Percentiles rank a stretch among this genome's conserved stretches.
phyloP scores from a whole-genome alignment of 768 basidiomycete species.

The Serpula lacrymans region DNA sequence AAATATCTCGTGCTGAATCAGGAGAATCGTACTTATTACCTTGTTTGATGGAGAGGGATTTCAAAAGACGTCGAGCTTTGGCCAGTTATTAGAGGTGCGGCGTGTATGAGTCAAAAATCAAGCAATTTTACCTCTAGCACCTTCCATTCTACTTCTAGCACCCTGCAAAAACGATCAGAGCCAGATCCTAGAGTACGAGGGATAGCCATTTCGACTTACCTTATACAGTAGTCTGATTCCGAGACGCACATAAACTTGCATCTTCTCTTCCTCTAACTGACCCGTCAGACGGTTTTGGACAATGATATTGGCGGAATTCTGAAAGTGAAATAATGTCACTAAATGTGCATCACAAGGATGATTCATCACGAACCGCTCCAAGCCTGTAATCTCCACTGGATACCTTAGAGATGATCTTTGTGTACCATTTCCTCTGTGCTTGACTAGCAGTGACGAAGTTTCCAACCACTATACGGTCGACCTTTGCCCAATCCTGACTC shows the following conservation, averaged over 20 bases:
- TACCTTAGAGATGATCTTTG: slow-evolving; percentile 83
- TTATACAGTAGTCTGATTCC: slow-evolving; percentile 93
- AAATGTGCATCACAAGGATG: not conserved
- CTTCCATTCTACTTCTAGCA: slow-evolving; percentile 85
- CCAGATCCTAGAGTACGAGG: slow-evolving; percentile 3
- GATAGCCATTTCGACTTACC: slow-evolving; percentile 33
- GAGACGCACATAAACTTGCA: slow-evolving; percentile 90
- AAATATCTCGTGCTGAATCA: slow-evolving; percentile 81
- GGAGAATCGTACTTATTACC: slow-evolving; percentile 90
- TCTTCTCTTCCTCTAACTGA: slow-evolving; percentile 95
- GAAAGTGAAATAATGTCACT: slow-evolving; percentile 5
- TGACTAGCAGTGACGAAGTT: slow-evolving; percentile 94
- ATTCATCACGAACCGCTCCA: slow-evolving; percentile 61
- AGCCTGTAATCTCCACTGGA: slow-evolving; percentile 84
- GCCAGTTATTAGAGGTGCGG: slow-evolving; percentile 3
- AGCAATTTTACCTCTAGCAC: slow-evolving; percentile 63
- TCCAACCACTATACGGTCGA: slow-evolving; percentile 86
- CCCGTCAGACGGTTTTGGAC: slow-evolving; percentile 93
- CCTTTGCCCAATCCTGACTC: slow-evolving; percentile 85
- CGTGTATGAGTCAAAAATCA: not conserved
- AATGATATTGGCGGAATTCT: slow-evolving; percentile 98
- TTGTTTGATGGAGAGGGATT: slow-evolving; percentile 90
- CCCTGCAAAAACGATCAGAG: slow-evolving; percentile 43
- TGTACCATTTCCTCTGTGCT: slow-evolving; percentile 97
- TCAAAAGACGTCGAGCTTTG: slow-evolving; percentile 78